Conservation (phyloP, 306 rosid species). For the Sicyos baderoa region DNA sequence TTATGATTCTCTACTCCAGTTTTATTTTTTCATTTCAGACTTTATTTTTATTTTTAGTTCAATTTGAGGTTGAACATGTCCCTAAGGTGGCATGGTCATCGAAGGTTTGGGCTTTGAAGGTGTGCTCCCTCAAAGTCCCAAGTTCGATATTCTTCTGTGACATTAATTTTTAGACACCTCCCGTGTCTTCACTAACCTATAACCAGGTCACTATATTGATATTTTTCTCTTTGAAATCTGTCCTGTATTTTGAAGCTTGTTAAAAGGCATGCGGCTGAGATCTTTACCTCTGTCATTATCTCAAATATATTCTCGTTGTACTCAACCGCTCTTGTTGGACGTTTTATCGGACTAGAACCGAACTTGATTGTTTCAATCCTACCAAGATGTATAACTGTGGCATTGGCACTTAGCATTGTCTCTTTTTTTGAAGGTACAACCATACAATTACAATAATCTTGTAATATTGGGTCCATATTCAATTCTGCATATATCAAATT, state of each 20-base stretch:
- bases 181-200: no score
- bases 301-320: constrained; percentile 78
- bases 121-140: no score
- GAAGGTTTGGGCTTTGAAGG: no score
- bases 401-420: constrained; percentile 89
- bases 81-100: no score
- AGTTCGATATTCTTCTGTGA: no score
- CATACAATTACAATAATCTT: background rate
- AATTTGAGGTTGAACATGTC: no score
- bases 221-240: background rate
- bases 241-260: constrained; percentile 53
- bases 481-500: background rate
- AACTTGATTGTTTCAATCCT: constrained; percentile 77
- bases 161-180: no score
- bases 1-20: no score
- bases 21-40: background rate
- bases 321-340: constrained; percentile 93
- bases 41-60: background rate
- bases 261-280: constrained; percentile 93
- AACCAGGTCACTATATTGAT: no score
- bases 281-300: constrained; percentile 76
- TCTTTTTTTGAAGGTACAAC: constrained; percentile 80
- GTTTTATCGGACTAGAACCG: constrained; percentile 71
- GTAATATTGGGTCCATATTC: background rate
- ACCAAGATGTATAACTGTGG: constrained; percentile 89